Base-by-base conservation (phyloP, 1,284 basidiomycete genomes). In the Apiotrichum domesticum region DNA sequence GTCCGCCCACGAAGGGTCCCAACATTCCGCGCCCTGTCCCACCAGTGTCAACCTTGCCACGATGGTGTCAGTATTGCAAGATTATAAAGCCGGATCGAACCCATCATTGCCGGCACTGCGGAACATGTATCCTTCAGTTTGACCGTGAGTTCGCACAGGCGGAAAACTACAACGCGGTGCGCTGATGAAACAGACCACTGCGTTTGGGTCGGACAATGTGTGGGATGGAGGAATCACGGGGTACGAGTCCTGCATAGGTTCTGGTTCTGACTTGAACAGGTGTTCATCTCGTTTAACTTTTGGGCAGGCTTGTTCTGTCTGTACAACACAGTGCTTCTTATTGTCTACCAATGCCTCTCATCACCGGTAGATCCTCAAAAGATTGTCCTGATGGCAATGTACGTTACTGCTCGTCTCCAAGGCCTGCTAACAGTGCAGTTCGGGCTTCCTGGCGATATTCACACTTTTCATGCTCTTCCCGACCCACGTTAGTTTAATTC, bases 51-150 rank as follows among this genome's bases (percentile, higher is more conserved):
- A 33, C 47, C 2, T 63, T 55, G 0, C 69, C 67, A 0, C 60
- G 69, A 11, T 76, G 68, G 66, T 77, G 75, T 57, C 54, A 56
- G 8, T 68, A 68, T 49, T 77, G 75, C 54, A 62, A 69, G 47
- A 72, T 77, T 48, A 64, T 66, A 54, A 77, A 77, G 52, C 75
- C 75, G 7, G 66, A 69, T 44, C 58, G 75, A 7, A 72, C 73
- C 1, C 74, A 76, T 62, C 75, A 77, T 59, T 77, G 75, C 58
- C 66, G 75, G 4, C 73, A 76, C 54, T 77, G 75, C 43, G 75
- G 73, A 3, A 72, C 68, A 0, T 77, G 75, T 45, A 62, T 77
- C 2, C 47, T 74, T 52, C 66, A 68, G 43, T 75, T 70, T 51
- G 73, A 74, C 54, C 72, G 71, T 59, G 44, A 44, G 57, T 52